phyloP scores from a whole-genome alignment of 2,329 filamentous ascomycete species.

The Trichoderma sp. region DNA sequence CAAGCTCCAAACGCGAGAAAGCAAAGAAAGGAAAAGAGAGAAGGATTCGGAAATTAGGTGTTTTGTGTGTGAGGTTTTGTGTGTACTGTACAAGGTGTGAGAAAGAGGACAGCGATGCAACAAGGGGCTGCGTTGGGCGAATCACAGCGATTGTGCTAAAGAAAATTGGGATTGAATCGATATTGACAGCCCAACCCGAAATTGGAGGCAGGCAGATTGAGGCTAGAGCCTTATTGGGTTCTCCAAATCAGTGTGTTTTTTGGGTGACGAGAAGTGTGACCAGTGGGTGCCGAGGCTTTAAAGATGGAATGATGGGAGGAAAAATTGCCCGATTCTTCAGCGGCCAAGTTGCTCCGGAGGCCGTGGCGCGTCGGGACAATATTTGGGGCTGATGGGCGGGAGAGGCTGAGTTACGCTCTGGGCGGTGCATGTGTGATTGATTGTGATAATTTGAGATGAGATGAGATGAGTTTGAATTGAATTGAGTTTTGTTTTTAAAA shows the following conservation, averaged over 20 bases:
- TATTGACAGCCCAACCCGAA: background rate
- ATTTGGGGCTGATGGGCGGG: background rate
- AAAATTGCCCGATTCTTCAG: background rate
- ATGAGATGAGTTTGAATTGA: background rate
- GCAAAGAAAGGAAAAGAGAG: background rate
- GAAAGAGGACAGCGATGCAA: constrained; percentile 12
- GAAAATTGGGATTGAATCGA: background rate
- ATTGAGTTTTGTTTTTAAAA: background rate
- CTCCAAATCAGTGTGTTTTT: background rate
- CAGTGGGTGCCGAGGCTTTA: background rate
- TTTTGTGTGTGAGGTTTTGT: background rate
- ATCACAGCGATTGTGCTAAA: background rate
- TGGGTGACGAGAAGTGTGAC: background rate
- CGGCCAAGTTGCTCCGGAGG: constrained; percentile 2
- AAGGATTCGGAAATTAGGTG: background rate
- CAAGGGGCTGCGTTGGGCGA: background rate
- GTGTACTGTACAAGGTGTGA: background rate
- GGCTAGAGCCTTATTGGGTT: background rate
- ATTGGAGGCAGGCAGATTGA: background rate
- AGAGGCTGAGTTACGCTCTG: background rate
- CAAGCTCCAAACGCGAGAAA: background rate
- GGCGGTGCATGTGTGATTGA: background rate
- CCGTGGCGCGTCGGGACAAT: constrained; percentile 10
- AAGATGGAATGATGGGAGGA: background rate
- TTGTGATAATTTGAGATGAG: background rate